These are phyloP conservation scores for Lecanicillium sp. DNA, from an alignment of 2,329 filamentous ascomycete genomes.

Conservation along the genomic window DNA sequence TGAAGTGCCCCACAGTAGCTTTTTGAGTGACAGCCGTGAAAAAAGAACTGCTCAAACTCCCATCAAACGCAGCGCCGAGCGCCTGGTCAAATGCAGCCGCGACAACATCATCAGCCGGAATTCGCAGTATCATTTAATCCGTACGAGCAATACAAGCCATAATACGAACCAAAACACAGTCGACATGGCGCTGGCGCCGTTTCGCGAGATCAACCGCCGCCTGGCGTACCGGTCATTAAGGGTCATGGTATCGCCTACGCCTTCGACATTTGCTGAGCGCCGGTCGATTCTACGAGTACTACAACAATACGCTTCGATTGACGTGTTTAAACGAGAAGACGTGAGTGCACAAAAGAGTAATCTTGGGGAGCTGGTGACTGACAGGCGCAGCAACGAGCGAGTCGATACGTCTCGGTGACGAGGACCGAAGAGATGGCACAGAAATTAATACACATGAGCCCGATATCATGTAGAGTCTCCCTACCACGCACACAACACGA, in stretches of 20 bases:
- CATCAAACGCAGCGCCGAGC: not conserved
- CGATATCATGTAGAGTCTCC: conserved; percentile 40
- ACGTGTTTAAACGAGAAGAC: conserved; percentile 40
- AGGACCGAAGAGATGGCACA: conserved; percentile 33
- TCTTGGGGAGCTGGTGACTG: not conserved
- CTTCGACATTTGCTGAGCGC: conserved; percentile 47
- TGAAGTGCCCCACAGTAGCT: conserved; percentile 12
- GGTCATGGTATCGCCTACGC: conserved; percentile 45
- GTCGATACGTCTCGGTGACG: conserved; percentile 36
- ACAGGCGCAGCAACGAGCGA: not conserved
- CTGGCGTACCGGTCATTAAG: conserved; percentile 37
- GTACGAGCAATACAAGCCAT: not conserved
- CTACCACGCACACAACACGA: conserved; percentile 22
- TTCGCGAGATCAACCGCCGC: conserved; percentile 14
- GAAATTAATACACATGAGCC: conserved; percentile 38
- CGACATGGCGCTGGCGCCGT: conserved; percentile 3
- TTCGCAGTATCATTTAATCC: not conserved
- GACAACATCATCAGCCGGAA: not conserved
- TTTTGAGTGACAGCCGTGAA: not conserved
- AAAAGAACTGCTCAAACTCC: not conserved
- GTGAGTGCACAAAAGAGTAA: no score
- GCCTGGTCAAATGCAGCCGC: not conserved
- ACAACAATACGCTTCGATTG: conserved; percentile 42
- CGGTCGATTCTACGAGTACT: conserved; percentile 48
- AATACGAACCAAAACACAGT: no score